Base-by-base conservation (phyloP, 2,329 filamentous ascomycete genomes). In the Aspergillus vadensis region DNA sequence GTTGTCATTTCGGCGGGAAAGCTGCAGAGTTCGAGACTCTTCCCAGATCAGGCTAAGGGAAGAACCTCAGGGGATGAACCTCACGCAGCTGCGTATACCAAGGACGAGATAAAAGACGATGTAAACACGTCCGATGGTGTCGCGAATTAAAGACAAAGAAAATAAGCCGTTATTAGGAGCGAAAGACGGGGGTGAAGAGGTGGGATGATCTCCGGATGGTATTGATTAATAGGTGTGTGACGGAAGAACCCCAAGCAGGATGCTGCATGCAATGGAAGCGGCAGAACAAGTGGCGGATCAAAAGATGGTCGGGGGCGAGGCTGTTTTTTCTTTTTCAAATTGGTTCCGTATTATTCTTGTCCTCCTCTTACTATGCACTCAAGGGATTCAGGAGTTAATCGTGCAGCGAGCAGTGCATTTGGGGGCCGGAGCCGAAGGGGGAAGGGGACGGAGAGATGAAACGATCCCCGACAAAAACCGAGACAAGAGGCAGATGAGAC, bases 1-100 rank as follows among this genome's bases (percentile, higher is more conserved):
- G 77, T 74, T 71, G 77, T 80, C 72, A 76, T 79, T 63, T 74
- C 76, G 74, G 39, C 27, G 12, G 17, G 15, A 19, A 19, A 36
- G 19, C 23, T 39, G 23, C 74, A 66, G 32, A 60, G 49, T 57
- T 57, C 59, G 54, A 58, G 49, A 62, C 9, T 57, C 53, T 38
- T 51, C 14, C 44, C 38, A 55, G 23, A 44, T 44, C 12, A 55
- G 17, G 6, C n/a, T 27, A 25, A 36, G 48, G 44, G 32, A 21
- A 51, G 55, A 32, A 23, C 19, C n/a, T 56, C 32, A 17, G 19
- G 57, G 38, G 39, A 21, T 47, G 55, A 32, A 10, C 15, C 9
- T 56, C 19, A n/a, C 19, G 57, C 27, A 25, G 47, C n/a, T 25
- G 39, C 15, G 32, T 25, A 51, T 23, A 52, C 44, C 32, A 19